Evolutionary conservation across 495 filamentous ascomycete genomes (phyloP), one percentile per base, ranked within the genome.

Genomic region (Amphirosellinia nigrospora): DNA sequence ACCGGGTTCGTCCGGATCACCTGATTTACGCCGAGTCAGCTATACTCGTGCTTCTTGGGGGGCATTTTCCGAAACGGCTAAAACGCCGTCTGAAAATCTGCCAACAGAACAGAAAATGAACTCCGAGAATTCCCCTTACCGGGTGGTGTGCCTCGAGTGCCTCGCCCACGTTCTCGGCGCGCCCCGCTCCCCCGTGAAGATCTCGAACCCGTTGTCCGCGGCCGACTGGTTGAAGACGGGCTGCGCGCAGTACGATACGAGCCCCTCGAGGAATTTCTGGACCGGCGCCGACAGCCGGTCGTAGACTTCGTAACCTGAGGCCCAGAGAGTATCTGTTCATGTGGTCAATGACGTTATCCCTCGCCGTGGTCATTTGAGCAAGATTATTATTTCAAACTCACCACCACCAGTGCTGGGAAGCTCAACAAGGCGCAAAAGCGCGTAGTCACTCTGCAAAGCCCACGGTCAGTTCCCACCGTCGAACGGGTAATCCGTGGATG

Each of bases 1-100:
- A 94, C 89, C 0, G 93, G 92, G 76, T 95, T 93, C n/a, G 92
- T 94, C 10, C 93, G 89, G 32, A 94, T 81, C 2, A 94, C n/a
- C n/a, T n/a, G n/a, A n/a, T n/a, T n/a, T n/a, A n/a, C n/a, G n/a
- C n/a, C n/a, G n/a, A n/a, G n/a, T n/a, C n/a, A n/a, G n/a, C n/a
- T n/a, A n/a, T n/a, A n/a, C n/a, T n/a, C n/a, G n/a, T n/a, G n/a
- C n/a, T n/a, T n/a, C n/a, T n/a, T n/a, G n/a, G n/a, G n/a, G n/a
- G n/a, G n/a, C n/a, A n/a, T n/a, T n/a, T n/a, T n/a, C n/a, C n/a
- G n/a, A n/a, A n/a, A n/a, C n/a, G n/a, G n/a, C n/a, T n/a, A n/a
- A n/a, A n/a, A n/a, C n/a, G n/a, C n/a, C n/a, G n/a, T n/a, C n/a
- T n/a, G n/a, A n/a, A n/a, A n/a, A n/a, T n/a, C n/a, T n/a, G n/a